A percentile compares a stretch with the other conserved stretches of the same genome.
These are phyloP conservation scores for Boletus rubescentipes DNA, from an alignment of 768 basidiomycete genomes.

Conservation along the genomic window DNA sequence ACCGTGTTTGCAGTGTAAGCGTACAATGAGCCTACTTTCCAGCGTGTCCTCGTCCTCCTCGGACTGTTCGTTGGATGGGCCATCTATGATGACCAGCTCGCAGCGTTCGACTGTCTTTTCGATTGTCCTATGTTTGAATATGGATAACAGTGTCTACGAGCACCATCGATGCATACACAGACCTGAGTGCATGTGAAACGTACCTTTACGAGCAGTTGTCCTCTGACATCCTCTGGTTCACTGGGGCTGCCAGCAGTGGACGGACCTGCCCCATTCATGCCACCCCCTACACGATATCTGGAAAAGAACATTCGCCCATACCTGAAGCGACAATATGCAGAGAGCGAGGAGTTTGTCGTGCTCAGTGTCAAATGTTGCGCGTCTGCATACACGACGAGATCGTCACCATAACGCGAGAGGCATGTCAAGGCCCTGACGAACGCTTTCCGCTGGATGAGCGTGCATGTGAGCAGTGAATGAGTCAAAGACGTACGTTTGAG, in stretches of 20 bases:
- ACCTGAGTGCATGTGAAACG: constrained; percentile 4
- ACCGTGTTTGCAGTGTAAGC: constrained; percentile 85
- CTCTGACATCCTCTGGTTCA: constrained; percentile 50
- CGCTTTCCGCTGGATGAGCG: constrained; percentile 43
- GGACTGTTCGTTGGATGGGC: constrained; percentile 35
- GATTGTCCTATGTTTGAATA: constrained; percentile 69
- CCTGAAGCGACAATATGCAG: constrained; percentile 80
- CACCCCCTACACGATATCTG: constrained; percentile 49
- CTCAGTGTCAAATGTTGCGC: constrained; percentile 62
- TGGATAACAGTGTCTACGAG: constrained; percentile 62
- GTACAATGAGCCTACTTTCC: constrained; percentile 70
- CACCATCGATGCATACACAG: background rate
- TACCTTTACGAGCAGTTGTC: constrained; percentile 73
- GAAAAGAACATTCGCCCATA: constrained; percentile 70
- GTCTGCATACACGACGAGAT: constrained; percentile 67
- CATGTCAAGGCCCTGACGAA: constrained; percentile 75
- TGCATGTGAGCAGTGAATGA: constrained; percentile 12
- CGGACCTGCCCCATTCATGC: constrained; percentile 14
- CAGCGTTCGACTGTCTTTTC: constrained; percentile 79
- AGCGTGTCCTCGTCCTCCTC: constrained; percentile 50
- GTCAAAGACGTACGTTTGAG: constrained; percentile 41
- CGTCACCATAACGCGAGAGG: constrained; percentile 80
- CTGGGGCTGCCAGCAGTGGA: constrained; percentile 14
- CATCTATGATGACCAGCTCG: constrained; percentile 68
- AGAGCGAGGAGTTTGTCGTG: constrained; percentile 75